These are phyloP conservation scores for Rubroboletus pulcherrimus DNA, from an alignment of 768 basidiomycete genomes.

Conservation along the genomic window DNA sequence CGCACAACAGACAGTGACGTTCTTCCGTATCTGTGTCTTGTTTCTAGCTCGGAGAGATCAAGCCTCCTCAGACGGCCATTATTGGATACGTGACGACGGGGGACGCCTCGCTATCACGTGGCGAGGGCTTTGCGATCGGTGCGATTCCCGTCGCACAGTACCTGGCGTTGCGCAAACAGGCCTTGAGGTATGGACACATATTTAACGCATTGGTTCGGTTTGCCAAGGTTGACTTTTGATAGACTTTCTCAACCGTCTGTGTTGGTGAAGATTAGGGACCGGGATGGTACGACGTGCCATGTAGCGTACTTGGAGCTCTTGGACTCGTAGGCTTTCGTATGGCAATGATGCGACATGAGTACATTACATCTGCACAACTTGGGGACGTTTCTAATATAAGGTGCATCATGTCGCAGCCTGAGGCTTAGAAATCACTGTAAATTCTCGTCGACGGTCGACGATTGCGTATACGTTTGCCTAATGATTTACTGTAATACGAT, in stretches of 20 bases:
- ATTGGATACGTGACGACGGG: constrained; percentile 88
- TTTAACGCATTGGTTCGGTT: neutral
- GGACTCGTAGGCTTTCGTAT: constrained; percentile 14
- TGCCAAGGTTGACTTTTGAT: neutral
- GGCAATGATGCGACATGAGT: neutral
- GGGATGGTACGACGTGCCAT: constrained; percentile 51
- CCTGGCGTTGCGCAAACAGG: constrained; percentile 51
- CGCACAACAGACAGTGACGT: neutral
- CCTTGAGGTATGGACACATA: constrained; percentile 30
- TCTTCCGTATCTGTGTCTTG: neutral
- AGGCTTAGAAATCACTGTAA: neutral
- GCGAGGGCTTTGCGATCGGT: constrained; percentile 75
- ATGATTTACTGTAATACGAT: neutral
- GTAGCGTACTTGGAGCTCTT: constrained; percentile 44
- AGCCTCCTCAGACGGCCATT: constrained; percentile 42
- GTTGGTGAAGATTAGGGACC: constrained; percentile 64
- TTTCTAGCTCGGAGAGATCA: constrained; percentile 43
- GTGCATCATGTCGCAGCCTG: neutral
- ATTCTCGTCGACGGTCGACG: neutral
- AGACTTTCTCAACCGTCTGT: constrained; percentile 31
- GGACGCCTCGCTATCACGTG: constrained; percentile 73
- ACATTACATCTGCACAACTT: neutral
- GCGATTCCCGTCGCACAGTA: constrained; percentile 57
- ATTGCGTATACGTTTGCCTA: neutral
- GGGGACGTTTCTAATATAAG: neutral